Evolutionary conservation across 176 grass and related monocot genomes (phyloP).

Genomic region (Rhynchospora tenuis): DNA sequence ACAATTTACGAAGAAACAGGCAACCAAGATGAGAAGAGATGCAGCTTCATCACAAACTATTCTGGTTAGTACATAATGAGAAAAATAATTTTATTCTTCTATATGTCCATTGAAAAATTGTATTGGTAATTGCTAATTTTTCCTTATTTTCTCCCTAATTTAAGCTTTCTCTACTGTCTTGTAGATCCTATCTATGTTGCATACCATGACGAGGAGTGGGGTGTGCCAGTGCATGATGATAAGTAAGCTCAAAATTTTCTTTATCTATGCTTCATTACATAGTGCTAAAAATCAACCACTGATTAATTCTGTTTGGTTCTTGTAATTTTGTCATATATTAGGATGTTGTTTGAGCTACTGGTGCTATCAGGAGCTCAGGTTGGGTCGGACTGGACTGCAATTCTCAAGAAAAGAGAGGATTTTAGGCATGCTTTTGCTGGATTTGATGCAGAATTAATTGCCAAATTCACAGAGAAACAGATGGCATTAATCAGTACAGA

Average conservation of each 20-base stretch:
- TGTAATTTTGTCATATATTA: slow-evolving; percentile 10
- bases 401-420: slow-evolving; percentile 71
- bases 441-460: slow-evolving; percentile 60
- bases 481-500: slow-evolving; percentile 64
- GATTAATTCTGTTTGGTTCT: background rate
- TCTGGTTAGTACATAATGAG: slow-evolving; percentile 37
- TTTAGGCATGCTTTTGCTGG: slow-evolving; percentile 78
- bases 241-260: slow-evolving; percentile 36
- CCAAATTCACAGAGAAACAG: slow-evolving; percentile 78
- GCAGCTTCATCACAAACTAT: slow-evolving; percentile 91
- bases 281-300: background rate
- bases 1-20: background rate
- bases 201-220: slow-evolving; percentile 96
- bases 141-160: background rate
- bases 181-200: slow-evolving; percentile 73
- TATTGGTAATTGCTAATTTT: background rate
- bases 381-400: slow-evolving; percentile 83
- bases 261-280: background rate
- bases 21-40: slow-evolving; percentile 76
- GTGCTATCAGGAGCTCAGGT: slow-evolving; percentile 81
- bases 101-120: background rate
- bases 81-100: background rate
- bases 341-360: slow-evolving; percentile 84
- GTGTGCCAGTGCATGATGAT: slow-evolving; percentile 76
- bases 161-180: background rate